phyloP scores from a whole-genome alignment of 1,139 yeast genomes.

The Magnusiomyces ingens region DNA sequence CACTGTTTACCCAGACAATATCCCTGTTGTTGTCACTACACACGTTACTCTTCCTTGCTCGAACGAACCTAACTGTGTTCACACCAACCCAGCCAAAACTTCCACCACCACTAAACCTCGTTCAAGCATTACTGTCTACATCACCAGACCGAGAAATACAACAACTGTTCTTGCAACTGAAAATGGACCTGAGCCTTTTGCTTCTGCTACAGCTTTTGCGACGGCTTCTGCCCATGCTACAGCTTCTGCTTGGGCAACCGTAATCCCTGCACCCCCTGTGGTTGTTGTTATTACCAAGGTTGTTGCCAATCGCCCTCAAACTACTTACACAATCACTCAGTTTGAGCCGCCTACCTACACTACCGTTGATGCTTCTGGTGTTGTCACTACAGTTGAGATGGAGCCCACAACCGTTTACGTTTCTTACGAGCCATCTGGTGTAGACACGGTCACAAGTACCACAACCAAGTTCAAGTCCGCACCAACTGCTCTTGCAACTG shows the following conservation, averaged over 20 bases:
- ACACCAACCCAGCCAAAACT: conserved; percentile 1
- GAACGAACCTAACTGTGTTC: neutral
- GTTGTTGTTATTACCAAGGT: neutral
- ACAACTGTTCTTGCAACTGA: neutral
- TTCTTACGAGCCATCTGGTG: neutral
- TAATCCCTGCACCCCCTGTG: conserved; percentile 3
- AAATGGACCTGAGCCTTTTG: neutral
- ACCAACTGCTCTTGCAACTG: no score
- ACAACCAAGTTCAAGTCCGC: no score
- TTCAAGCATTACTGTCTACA: neutral
- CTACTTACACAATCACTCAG: neutral
- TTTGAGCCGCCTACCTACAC: neutral
- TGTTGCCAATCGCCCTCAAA: neutral
- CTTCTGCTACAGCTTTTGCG: neutral
- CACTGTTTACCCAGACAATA: neutral
- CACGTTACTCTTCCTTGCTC: conserved; percentile 1
- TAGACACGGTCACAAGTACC: neutral
- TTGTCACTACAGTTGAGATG: neutral
- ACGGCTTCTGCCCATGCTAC: neutral
- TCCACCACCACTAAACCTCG: neutral
- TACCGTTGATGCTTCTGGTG: neutral
- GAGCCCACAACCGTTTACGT: neutral
- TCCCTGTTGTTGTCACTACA: neutral
- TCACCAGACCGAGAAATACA: neutral
- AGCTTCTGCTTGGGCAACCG: conserved; percentile 1